Conservation (phyloP, 2,329 filamentous ascomycete genomes). For the Microsporum audouinii region DNA sequence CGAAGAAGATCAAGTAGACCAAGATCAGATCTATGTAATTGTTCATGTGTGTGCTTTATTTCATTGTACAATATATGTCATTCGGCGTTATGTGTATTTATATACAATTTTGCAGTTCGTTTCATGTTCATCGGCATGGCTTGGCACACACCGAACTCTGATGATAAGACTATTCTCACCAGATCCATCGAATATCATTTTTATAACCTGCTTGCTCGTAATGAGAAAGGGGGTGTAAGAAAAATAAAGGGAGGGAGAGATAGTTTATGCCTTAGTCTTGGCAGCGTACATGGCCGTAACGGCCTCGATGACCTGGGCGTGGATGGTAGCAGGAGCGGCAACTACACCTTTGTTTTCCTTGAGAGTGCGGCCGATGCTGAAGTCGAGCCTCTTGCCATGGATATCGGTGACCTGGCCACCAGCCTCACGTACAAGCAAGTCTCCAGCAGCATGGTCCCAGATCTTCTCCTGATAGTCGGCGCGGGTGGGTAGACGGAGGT, state of each 20-base stretch:
- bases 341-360: slow-evolving; percentile 88
- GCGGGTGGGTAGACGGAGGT: slow-evolving; percentile 75
- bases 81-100: slow-evolving; percentile 19
- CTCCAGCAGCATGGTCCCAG: slow-evolving; percentile 95
- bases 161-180: background rate
- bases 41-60: slow-evolving; percentile 7
- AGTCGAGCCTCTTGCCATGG: slow-evolving; percentile 72
- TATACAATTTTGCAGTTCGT: slow-evolving; percentile 14
- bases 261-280: slow-evolving; percentile 38
- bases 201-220: background rate
- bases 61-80: slow-evolving; percentile 18
- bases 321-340: slow-evolving; percentile 67
- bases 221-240: background rate
- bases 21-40: slow-evolving; percentile 7
- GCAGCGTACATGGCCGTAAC: slow-evolving; percentile 58
- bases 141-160: background rate
- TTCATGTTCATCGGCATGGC: background rate
- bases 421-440: slow-evolving; percentile 86
- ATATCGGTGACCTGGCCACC: slow-evolving; percentile 88
- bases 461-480: slow-evolving; percentile 96
- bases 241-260: background rate
- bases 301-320: slow-evolving; percentile 62
- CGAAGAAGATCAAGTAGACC: slow-evolving; percentile 83
- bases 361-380: slow-evolving; percentile 73
- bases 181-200: background rate